Evolutionary conservation across 805 yeast species (phyloP).

Genomic region (Monosporozyma unispora): DNA sequence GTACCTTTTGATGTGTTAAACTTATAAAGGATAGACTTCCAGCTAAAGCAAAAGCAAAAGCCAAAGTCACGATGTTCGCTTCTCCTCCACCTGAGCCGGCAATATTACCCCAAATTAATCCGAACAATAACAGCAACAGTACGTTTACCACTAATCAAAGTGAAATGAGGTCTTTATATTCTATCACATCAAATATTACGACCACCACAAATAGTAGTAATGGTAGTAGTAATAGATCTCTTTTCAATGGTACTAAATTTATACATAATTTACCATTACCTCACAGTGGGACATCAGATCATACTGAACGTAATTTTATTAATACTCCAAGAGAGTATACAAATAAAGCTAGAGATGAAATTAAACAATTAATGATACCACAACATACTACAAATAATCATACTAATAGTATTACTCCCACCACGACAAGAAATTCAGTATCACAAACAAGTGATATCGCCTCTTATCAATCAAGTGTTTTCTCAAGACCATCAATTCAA

Average conservation of each 20-base stretch:
- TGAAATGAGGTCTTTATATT: neutral
- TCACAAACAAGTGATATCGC: slow-evolving; percentile 2
- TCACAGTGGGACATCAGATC: neutral
- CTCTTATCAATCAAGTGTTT: slow-evolving; percentile 9
- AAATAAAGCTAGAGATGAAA: slow-evolving; percentile 26
- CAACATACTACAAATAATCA: neutral
- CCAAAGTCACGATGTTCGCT: neutral
- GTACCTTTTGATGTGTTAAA: too few relatives aligned
- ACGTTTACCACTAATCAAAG: neutral
- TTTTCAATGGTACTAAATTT: neutral
- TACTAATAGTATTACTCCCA: neutral
- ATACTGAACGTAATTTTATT: slow-evolving; percentile 13
- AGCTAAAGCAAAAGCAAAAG: too few relatives aligned
- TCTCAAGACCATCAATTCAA: slow-evolving; percentile 5
- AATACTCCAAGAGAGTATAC: slow-evolving; percentile 28
- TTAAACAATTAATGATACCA: slow-evolving; percentile 16
- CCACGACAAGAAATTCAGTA: neutral
- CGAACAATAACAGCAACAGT: neutral
- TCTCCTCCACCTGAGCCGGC: neutral
- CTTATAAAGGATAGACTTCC: too few relatives aligned
- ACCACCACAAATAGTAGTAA: neutral
- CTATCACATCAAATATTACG: neutral
- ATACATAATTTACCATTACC: neutral
- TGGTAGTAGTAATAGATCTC: neutral
- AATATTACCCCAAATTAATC: neutral